Evolutionary conservation across 768 basidiomycete genomes (phyloP), one percentile per base, ranked within the genome.

Genomic region (Fomitopsis pulvina): DNA sequence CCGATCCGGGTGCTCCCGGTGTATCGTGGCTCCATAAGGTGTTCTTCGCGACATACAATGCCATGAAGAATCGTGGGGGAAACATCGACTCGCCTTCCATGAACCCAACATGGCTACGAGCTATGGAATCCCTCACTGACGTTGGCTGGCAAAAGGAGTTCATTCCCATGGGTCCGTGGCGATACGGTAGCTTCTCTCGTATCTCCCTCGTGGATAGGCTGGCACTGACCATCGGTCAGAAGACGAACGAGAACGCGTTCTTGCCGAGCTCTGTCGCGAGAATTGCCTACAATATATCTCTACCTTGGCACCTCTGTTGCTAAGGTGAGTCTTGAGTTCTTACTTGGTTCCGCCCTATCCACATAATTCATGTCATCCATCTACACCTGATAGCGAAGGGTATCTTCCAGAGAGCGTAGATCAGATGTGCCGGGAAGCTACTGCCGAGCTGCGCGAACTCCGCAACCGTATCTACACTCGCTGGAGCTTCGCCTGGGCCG

Each of bases 401-500:
- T 66, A 63, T 55, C 39, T 62, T n/a, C 60, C 60, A 4, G 62
- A 64, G 38, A 57, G 53, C 18, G 60, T 66, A 21, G 65, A 61
- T 34, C 56, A 47, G 34, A 59, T 65, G 60, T 53, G 54, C 41
- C 57, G 59, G 9, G 62, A 63, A 47, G 64, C 66, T 1, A 34
- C 52, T 2, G 43, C 53, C 10, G 66, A 67, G 51, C 42, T 67
- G 29, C 56, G 45, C 24, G 62, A 62, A 29, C 54, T 63, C 28
- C 54, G 56, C 37, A 56, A 58, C 5, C 61, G 48, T 27, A 38
- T 65, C 24, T 62, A 65, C 55, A 63, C 51, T 43, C 59, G 64
- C 28, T 67, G 64, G 64, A 55, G 52, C 34, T 67, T 64, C 46
- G 63, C 66, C 11, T 67, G 66, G 66, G 66, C 66, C 10, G 62